A percentile compares a stretch with the other conserved stretches of the same genome.
Conservation (phyloP, 2,329 filamentous ascomycete genomes). For the Hypoxylon sp. region DNA sequence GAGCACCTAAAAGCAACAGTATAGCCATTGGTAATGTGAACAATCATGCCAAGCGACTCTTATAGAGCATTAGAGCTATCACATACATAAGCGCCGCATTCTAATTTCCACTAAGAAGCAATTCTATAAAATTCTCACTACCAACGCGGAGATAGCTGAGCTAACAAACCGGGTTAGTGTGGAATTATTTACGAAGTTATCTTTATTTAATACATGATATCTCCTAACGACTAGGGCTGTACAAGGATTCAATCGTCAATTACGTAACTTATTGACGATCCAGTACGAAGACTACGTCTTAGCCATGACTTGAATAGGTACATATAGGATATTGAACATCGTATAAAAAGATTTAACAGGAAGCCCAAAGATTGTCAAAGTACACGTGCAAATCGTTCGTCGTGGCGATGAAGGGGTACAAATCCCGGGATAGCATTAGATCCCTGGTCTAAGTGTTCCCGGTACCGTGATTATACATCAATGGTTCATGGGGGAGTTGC, state of each 20-base stretch:
- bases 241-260: background rate
- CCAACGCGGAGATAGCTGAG: conserved; percentile 6
- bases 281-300: background rate
- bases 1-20: conserved; percentile 3
- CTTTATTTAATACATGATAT: conserved; percentile 7
- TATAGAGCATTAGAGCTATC: conserved; percentile 11
- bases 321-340: background rate
- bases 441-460: conserved; percentile 19
- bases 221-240: background rate
- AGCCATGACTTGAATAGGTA: too few relatives aligned
- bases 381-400: background rate
- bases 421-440: conserved; percentile 17
- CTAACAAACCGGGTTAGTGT: conserved; percentile 14
- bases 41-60: conserved; percentile 16
- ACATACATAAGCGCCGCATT: conserved; percentile 14
- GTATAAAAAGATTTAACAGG: background rate
- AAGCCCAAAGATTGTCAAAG: conserved; percentile 3
- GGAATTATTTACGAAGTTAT: background rate
- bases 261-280: conserved; percentile 14
- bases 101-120: conserved; percentile 8
- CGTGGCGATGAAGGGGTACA: conserved; percentile 4
- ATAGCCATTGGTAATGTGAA: conserved; percentile 1
- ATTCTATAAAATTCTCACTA: conserved; percentile 3
- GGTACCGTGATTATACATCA: conserved; percentile 31
- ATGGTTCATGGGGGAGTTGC: conserved; percentile 36